phyloP scores from a whole-genome alignment of 257 asterid genomes.

The Nicotiana tabacum region DNA sequence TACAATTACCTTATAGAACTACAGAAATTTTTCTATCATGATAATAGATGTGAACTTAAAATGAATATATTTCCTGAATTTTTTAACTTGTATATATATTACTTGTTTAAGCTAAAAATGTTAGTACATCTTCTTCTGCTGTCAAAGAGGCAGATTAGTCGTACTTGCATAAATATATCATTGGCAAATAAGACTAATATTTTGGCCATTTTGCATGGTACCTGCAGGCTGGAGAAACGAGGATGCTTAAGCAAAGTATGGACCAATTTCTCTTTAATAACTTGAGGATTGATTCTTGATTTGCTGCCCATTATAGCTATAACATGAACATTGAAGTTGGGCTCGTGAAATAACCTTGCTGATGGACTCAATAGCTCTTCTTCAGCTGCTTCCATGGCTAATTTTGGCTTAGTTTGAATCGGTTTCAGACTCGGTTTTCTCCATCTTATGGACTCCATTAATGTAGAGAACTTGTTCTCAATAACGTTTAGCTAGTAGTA shows the following conservation, averaged over 20 bases:
- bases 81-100: too few species aligned
- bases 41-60: too few species aligned
- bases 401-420: neutral
- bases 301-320: neutral
- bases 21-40: too few species aligned
- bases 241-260: slow-evolving; percentile 3
- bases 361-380: slow-evolving; percentile 8
- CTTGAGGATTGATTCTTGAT: neutral
- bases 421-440: neutral
- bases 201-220: too few species aligned
- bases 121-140: too few species aligned
- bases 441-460: neutral
- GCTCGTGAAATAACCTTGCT: slow-evolving; percentile 2
- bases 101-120: too few species aligned
- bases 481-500: neutral
- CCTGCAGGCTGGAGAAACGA: slow-evolving; percentile 1
- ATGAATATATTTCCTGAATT: too few species aligned
- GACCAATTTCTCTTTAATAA: neutral
- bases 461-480: neutral
- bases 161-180: too few species aligned
- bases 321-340: neutral
- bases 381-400: neutral
- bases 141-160: too few species aligned
- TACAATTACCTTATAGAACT: too few species aligned
- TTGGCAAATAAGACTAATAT: too few species aligned